These are phyloP conservation scores for Tolypocladium endophyticum DNA, from an alignment of 2,329 filamentous ascomycete genomes.

Conservation along the genomic window DNA sequence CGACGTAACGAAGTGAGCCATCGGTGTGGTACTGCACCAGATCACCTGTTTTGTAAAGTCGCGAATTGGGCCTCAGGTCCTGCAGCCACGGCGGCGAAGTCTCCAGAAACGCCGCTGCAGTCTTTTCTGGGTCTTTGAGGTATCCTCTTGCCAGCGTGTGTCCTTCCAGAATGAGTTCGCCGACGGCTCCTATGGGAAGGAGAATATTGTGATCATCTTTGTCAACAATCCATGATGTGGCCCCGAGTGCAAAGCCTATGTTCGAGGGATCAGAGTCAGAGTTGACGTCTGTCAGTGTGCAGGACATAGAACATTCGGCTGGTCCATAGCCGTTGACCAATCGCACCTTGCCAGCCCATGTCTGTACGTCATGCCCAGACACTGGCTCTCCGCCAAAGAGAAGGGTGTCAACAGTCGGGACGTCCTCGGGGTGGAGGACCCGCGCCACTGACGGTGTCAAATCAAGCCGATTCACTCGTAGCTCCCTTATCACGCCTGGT, in stretches of 20 bases:
- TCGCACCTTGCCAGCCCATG: not conserved
- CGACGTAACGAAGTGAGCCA: constrained; percentile 31
- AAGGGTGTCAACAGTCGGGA: not conserved
- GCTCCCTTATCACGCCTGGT: not conserved
- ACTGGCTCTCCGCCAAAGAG: constrained; percentile 1
- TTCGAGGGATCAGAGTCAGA: not conserved
- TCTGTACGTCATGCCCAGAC: not conserved
- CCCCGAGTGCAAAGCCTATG: not conserved
- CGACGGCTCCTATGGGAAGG: constrained; percentile 18
- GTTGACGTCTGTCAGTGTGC: not conserved
- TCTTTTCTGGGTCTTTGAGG: constrained; percentile 33
- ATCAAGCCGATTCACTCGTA: not conserved
- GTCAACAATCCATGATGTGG: constrained; percentile 19
- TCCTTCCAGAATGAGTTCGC: constrained; percentile 28
- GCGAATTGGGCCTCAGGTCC: not conserved
- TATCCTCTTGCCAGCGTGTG: constrained; percentile 38
- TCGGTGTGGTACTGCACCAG: constrained; percentile 30
- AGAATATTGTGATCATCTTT: constrained; percentile 14
- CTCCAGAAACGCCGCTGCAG: constrained; percentile 31
- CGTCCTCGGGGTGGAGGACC: not conserved
- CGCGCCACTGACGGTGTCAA: constrained; percentile 1
- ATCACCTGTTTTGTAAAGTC: constrained; percentile 38
- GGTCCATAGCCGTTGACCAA: constrained; percentile 4
- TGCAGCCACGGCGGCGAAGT: constrained; percentile 17
- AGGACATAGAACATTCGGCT: constrained; percentile 4